Base-by-base conservation (phyloP, 1,284 basidiomycete genomes). In the Bjerkandera adusta region DNA sequence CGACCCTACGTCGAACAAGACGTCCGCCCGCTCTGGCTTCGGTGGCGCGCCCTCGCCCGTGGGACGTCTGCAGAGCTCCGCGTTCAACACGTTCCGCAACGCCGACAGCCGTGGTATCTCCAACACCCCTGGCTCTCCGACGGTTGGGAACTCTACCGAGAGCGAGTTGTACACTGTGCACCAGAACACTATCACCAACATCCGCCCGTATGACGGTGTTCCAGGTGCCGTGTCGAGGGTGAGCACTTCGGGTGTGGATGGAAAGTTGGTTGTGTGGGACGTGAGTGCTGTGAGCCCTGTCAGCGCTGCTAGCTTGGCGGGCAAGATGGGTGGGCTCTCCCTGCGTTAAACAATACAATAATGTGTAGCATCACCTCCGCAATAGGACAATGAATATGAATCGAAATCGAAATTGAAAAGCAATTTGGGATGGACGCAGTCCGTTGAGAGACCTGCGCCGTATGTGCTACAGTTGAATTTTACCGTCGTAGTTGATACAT, bases 111-210 rank as follows among this genome's bases (percentile, higher is more conserved):
- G 92, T 40, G 97, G 97, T 29, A 81, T 85, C 49, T 68, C 76
- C 3, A 64, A 69, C 35, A 62, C 69, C 12, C 67, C 75, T 12
- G 66, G 69, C 13, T 66, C 68, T 3, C 60, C 70, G 1, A 64
- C 64, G 1, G 60, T 64, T 27, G 34, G 43, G 1, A 66, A 65
- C 22, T 39, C 67, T 36, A 63, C 72, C 42, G 83, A 91, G 61
- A 88, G 85, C 10, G 89, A 89, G 64, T 72, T 92, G 51, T 73
- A 76, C 62, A 99, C 96, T 3, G 81, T 97, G 34, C 97, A 99
- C 67, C 96, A 98, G 75, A 99, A 99, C 72, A 97, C 95, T 34
- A 98, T 99, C 68, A 98, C 94, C n/a, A 86, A 76, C 56, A 75
- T 97, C 37, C 75, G 92, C 47, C 71, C 88, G 21, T 96, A 91